phyloP scores from a whole-genome alignment of 179 eudicot genomes.

The Spergularia azorica region DNA sequence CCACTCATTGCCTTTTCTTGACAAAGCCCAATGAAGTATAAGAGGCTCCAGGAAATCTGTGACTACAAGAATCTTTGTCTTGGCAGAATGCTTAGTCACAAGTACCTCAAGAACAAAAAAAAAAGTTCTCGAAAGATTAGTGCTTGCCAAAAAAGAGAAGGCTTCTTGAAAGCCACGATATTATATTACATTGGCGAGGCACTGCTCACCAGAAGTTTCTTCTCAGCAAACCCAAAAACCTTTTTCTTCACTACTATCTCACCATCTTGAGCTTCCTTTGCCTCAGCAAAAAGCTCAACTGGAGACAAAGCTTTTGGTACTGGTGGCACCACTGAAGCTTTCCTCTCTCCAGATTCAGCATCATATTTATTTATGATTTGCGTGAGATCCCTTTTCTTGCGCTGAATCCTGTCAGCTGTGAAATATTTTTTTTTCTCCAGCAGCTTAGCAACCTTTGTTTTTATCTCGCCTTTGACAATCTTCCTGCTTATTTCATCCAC shows the following conservation, averaged over 20 bases:
- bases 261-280: slow-evolving; percentile 50
- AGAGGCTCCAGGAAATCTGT: slow-evolving; percentile 75
- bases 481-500: slow-evolving; percentile 64
- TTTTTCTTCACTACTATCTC: slow-evolving; percentile 49
- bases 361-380: slow-evolving; percentile 57
- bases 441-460: slow-evolving; percentile 72
- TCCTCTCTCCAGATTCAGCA: slow-evolving; percentile 32
- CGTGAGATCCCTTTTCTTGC: slow-evolving; percentile 74
- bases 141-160: not conserved
- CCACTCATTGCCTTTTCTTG: slow-evolving; percentile 77
- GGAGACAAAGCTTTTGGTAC: slow-evolving; percentile 53
- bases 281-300: slow-evolving; percentile 54
- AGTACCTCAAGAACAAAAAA: slow-evolving; percentile 54
- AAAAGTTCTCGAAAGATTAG: not conserved
- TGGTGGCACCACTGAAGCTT: slow-evolving; percentile 25
- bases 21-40: slow-evolving; percentile 91
- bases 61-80: slow-evolving; percentile 60
- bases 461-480: slow-evolving; percentile 66
- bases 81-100: slow-evolving; percentile 61
- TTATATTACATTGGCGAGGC: not conserved
- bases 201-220: slow-evolving; percentile 82
- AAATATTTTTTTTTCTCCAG: slow-evolving; percentile 41
- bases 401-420: slow-evolving; percentile 62
- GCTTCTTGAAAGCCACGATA: not conserved
- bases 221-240: slow-evolving; percentile 57